These are phyloP conservation scores for Lentinula raphanica DNA, from an alignment of 768 basidiomycete genomes.

Conservation along the genomic window DNA sequence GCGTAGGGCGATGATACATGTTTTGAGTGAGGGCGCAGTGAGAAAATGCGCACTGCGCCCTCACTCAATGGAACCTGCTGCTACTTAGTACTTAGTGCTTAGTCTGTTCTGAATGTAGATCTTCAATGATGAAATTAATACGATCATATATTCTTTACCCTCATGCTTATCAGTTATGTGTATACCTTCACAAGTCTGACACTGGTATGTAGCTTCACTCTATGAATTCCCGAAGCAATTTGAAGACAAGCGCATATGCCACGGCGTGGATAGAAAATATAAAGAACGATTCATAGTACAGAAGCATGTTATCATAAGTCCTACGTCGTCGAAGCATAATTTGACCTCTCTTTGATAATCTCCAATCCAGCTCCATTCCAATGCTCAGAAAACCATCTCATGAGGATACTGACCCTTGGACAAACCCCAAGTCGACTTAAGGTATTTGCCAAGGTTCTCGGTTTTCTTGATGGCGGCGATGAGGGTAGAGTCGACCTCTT, in stretches of 20 bases:
- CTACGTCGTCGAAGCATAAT: constrained; percentile 11
- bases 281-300: constrained; percentile 7
- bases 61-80: no score
- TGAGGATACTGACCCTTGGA: constrained; percentile 98
- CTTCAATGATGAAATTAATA: no score
- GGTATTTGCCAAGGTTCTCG: constrained; percentile 87
- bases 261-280: neutral
- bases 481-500: constrained; percentile 74
- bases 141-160: no score
- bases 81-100: no score
- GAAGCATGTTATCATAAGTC: constrained; percentile 8
- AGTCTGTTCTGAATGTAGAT: no score
- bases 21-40: no score
- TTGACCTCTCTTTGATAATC: neutral
- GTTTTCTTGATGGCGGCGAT: constrained; percentile 86
- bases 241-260: neutral
- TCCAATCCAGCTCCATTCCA: constrained; percentile 2
- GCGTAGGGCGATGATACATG: no score
- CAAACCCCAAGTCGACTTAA: constrained; percentile 88
- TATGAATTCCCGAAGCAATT: no score
- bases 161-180: no score
- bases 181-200: no score
- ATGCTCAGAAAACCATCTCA: constrained; percentile 77
- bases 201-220: no score
- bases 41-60: no score